Percentiles rank a stretch among this genome's conserved stretches.
These are phyloP conservation scores for Ophiosphaerella korrae DNA, from an alignment of 2,329 filamentous ascomycete genomes.

Conservation along the genomic window DNA sequence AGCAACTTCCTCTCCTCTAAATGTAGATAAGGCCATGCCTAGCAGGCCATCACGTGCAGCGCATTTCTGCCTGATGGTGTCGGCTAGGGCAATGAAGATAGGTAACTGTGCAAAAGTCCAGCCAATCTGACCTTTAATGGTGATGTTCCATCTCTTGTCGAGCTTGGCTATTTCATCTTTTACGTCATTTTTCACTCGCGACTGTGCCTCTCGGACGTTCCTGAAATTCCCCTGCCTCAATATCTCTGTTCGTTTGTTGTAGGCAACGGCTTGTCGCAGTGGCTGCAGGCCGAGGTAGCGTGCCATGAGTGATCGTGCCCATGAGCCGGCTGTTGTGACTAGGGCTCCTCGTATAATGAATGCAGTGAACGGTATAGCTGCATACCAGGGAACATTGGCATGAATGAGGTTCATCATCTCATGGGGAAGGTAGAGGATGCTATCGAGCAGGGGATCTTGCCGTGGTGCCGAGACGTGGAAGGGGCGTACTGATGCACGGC, in stretches of 20 bases:
- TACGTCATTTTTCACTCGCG: conserved; percentile 17
- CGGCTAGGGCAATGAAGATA: conserved; percentile 45
- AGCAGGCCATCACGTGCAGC: conserved; percentile 38
- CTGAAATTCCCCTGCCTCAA: conserved; percentile 24
- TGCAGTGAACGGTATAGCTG: conserved; percentile 61
- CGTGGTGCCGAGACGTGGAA: conserved; percentile 58
- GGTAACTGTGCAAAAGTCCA: conserved; percentile 43
- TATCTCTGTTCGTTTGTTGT: conserved; percentile 29
- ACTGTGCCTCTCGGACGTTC: conserved; percentile 20
- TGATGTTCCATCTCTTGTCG: conserved; percentile 39
- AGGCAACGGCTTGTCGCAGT: conserved; percentile 38
- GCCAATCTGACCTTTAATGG: conserved; percentile 25
- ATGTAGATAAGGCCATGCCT: conserved; percentile 23
- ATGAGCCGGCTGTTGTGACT: conserved; percentile 54
- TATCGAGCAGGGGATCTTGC: conserved; percentile 48
- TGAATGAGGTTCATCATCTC: conserved; percentile 58
- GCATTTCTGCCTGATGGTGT: conserved; percentile 44
- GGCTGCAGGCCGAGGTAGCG: conserved; percentile 53
- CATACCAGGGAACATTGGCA: conserved; percentile 59
- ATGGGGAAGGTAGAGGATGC: conserved; percentile 52
- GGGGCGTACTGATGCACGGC: conserved; percentile 37
- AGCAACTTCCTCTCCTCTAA: conserved; percentile 7
- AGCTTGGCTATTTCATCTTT: conserved; percentile 28
- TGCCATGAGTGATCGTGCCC: conserved; percentile 45
- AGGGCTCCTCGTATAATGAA: conserved; percentile 56